Evolutionary conservation across 352 stramenopile species (phyloP).

Genomic region (Pythium chondricola): DNA sequence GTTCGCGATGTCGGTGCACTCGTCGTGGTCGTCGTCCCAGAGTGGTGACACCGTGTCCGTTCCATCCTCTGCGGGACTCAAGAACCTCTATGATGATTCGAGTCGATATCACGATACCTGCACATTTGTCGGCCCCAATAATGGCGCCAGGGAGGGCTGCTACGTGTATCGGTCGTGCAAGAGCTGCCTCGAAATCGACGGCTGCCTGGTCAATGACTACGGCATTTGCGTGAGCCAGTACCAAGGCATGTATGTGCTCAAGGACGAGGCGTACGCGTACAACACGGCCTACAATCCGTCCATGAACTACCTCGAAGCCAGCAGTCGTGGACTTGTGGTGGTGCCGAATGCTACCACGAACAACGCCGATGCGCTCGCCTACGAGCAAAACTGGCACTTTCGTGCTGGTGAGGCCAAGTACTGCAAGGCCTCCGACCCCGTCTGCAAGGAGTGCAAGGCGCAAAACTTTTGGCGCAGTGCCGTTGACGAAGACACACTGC

Average conservation of each 20-base stretch:
- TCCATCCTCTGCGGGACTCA: too few relatives aligned
- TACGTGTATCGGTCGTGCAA: conserved; percentile 20
- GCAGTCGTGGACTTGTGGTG: conserved; percentile 5
- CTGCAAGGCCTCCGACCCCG: conserved; percentile 9
- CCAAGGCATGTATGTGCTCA: conserved; percentile 6
- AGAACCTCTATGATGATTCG: too few relatives aligned
- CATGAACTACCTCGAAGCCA: conserved; percentile 19
- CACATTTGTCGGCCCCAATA: conserved; percentile 14
- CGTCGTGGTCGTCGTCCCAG: too few relatives aligned
- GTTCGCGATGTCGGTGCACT: too few relatives aligned
- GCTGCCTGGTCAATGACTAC: conserved; percentile 17
- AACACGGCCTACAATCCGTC: conserved; percentile 12
- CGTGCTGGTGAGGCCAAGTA: conserved; percentile 17
- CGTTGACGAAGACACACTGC: neutral
- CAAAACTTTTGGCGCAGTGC: conserved; percentile 9
- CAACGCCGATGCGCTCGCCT: conserved; percentile 3
- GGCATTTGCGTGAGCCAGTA: conserved; percentile 14
- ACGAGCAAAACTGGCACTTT: conserved; percentile 21
- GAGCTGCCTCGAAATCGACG: conserved; percentile 14
- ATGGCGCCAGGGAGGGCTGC: conserved; percentile 10
- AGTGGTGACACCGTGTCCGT: too few relatives aligned
- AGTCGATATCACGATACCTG: conserved; percentile 2
- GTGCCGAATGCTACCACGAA: neutral
- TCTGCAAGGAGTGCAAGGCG: conserved; percentile 15
- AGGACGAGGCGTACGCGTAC: neutral